A percentile compares a stretch with the other conserved stretches of the same genome.
Conservation (phyloP, 768 basidiomycete genomes). For the Botryobasidium botryosum region DNA sequence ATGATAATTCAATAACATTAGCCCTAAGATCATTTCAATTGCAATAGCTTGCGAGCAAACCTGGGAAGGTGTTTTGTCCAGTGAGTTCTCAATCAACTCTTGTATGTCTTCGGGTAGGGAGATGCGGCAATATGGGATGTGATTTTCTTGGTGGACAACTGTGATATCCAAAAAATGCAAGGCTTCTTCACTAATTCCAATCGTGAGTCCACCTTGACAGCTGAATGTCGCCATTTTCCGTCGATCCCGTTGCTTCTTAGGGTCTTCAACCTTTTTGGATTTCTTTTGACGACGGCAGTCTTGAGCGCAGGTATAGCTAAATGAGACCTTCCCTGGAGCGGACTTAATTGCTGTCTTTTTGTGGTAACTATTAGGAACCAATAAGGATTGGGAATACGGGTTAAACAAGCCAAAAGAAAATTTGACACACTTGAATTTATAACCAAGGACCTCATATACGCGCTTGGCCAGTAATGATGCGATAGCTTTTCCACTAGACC, state of each 20-base stretch:
- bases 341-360: slow-evolving; percentile 7
- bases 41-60: slow-evolving; percentile 8
- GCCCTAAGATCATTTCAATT: background rate
- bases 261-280: slow-evolving; percentile 10
- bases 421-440: background rate
- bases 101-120: slow-evolving; percentile 9
- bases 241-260: slow-evolving; percentile 15
- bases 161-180: slow-evolving; percentile 7
- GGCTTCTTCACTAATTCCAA: background rate
- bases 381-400: background rate
- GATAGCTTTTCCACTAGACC: too few relatives aligned
- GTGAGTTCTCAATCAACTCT: slow-evolving; percentile 7
- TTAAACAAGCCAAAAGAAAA: background rate
- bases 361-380: background rate
- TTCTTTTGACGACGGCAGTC: slow-evolving; percentile 9
- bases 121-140: slow-evolving; percentile 18
- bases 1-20: background rate
- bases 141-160: slow-evolving; percentile 15
- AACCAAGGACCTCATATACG: background rate
- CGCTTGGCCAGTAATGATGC: background rate
- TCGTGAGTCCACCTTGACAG: slow-evolving; percentile 17
- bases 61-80: slow-evolving; percentile 9
- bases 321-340: slow-evolving; percentile 10
- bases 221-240: slow-evolving; percentile 16
- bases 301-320: slow-evolving; percentile 12